A percentile compares a stretch with the other conserved stretches of the same genome.
Conservation (phyloP, 2,329 filamentous ascomycete species). For the Penicillium italicum region DNA sequence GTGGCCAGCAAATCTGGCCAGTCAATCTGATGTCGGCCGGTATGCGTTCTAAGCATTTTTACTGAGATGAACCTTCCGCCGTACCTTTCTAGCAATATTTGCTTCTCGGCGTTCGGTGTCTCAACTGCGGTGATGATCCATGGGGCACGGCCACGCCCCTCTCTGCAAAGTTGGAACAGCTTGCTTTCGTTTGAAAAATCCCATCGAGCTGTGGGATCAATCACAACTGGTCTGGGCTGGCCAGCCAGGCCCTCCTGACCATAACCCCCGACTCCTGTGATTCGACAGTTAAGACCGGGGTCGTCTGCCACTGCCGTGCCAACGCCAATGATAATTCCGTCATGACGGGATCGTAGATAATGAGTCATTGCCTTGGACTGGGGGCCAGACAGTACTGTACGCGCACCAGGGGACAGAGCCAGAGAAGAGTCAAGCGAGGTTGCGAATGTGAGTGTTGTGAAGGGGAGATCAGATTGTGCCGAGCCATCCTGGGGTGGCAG, state of each 20-base stretch:
- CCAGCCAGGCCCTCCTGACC: slow-evolving; percentile 46
- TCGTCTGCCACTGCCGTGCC: slow-evolving; percentile 82
- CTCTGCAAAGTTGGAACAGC: slow-evolving; percentile 60
- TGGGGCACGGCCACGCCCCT: slow-evolving; percentile 65
- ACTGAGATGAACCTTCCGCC: slow-evolving; percentile 34
- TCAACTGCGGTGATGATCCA: slow-evolving; percentile 56
- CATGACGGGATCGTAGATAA: slow-evolving; percentile 77
- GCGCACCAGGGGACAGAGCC: slow-evolving; percentile 67
- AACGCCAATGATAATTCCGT: slow-evolving; percentile 80
- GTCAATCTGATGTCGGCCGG: slow-evolving; percentile 29
- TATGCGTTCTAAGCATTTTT: slow-evolving; percentile 12
- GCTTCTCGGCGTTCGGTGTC: slow-evolving; percentile 14
- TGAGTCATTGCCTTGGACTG: slow-evolving; percentile 92
- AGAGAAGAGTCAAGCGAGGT: slow-evolving; percentile 78
- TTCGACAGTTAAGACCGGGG: slow-evolving; percentile 80
- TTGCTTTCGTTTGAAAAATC: slow-evolving; percentile 56
- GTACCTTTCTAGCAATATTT: slow-evolving; percentile 24
- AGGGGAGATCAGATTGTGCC: slow-evolving; percentile 36
- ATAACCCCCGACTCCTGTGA: slow-evolving; percentile 55
- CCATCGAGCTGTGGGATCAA: slow-evolving; percentile 76
- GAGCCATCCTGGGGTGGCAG: slow-evolving; percentile 35
- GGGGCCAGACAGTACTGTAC: slow-evolving; percentile 75
- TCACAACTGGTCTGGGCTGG: slow-evolving; percentile 74
- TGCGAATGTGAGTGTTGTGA: slow-evolving; percentile 80
- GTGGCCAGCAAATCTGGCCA: slow-evolving; percentile 61